Evolutionary conservation across 139 green algal genomes (phyloP).

Genomic region (Ettlia oleoabundans): DNA sequence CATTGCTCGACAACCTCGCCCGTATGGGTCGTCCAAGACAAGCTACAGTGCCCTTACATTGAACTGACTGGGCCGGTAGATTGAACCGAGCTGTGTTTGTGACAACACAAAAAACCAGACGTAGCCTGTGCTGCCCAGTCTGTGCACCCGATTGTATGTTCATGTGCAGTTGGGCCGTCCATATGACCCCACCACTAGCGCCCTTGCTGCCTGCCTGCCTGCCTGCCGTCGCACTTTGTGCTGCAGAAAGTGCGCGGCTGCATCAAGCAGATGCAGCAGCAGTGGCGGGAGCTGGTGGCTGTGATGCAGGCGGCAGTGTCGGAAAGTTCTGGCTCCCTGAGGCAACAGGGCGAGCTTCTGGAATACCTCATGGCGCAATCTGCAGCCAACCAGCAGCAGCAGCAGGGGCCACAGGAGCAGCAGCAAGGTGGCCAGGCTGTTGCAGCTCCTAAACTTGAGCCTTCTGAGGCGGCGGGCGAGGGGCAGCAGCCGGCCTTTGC

Average conservation of each 20-base stretch:
- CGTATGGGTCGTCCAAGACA: no score
- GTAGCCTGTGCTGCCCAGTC: no score
- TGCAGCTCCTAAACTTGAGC: not conserved
- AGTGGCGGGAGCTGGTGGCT: conserved; percentile 9
- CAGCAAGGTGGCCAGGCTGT: not conserved
- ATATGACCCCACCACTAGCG: no score
- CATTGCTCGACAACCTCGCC: no score
- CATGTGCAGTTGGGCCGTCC: no score
- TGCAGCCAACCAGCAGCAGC: not conserved
- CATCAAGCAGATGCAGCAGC: conserved; percentile 16
- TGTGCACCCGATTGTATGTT: not conserved
- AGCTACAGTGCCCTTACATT: no score
- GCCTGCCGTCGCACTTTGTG: not conserved
- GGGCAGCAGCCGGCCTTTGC: not conserved
- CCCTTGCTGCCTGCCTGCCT: not conserved
- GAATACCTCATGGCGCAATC: not conserved
- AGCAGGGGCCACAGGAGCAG: not conserved
- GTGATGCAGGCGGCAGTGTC: conserved; percentile 21
- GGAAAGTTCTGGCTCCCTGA: not conserved
- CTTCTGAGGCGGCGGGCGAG: not conserved
- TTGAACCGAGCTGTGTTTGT: not conserved
- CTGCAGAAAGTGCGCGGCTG: not conserved
- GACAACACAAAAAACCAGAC: not conserved
- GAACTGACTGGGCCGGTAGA: no score
- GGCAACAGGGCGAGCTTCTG: not conserved